Evolutionary conservation across 2,329 filamentous ascomycete genomes (phyloP).

Genomic region (Diaporthe humulicola): DNA sequence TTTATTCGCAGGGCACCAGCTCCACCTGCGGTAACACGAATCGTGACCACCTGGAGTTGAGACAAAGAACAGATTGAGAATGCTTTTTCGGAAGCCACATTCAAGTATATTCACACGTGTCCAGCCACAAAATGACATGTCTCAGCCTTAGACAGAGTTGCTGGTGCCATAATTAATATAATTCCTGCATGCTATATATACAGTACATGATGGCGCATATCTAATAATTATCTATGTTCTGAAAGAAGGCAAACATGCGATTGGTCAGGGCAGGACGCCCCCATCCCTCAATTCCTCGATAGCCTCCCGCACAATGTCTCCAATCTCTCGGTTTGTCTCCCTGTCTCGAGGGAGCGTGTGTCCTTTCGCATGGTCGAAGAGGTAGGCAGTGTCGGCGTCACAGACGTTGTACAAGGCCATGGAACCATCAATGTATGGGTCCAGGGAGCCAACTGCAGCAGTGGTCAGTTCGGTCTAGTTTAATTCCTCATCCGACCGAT

Average conservation of each 20-base stretch:
- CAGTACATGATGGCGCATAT: slow-evolving; percentile 1
- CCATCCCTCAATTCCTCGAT: slow-evolving; percentile 42
- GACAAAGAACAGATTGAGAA: not conserved
- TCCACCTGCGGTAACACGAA: slow-evolving; percentile 6
- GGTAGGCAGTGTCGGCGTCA: slow-evolving; percentile 53
- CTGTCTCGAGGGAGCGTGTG: slow-evolving; percentile 55
- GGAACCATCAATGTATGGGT: slow-evolving; percentile 44
- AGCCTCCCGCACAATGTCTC: slow-evolving; percentile 41
- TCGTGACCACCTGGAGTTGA: not conserved
- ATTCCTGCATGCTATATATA: not conserved
- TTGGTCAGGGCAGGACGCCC: not conserved
- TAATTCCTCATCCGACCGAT: too few relatives aligned
- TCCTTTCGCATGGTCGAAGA: slow-evolving; percentile 59
- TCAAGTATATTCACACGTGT: not conserved
- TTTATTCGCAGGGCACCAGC: not conserved
- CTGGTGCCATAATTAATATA: slow-evolving; percentile 7
- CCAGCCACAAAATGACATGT: not conserved
- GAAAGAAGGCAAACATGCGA: slow-evolving; percentile 5
- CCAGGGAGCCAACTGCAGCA: slow-evolving; percentile 49
- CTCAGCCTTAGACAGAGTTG: not conserved
- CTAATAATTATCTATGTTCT: not conserved
- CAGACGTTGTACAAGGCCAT: slow-evolving; percentile 51
- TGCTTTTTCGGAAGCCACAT: not conserved
- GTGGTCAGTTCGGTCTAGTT: not conserved
- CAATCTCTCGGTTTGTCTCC: slow-evolving; percentile 51